Percentiles rank a stretch among this genome's conserved stretches.
These are phyloP conservation scores for Physcia stellaris DNA, from an alignment of 495 filamentous ascomycete genomes.

Conservation along the genomic window DNA sequence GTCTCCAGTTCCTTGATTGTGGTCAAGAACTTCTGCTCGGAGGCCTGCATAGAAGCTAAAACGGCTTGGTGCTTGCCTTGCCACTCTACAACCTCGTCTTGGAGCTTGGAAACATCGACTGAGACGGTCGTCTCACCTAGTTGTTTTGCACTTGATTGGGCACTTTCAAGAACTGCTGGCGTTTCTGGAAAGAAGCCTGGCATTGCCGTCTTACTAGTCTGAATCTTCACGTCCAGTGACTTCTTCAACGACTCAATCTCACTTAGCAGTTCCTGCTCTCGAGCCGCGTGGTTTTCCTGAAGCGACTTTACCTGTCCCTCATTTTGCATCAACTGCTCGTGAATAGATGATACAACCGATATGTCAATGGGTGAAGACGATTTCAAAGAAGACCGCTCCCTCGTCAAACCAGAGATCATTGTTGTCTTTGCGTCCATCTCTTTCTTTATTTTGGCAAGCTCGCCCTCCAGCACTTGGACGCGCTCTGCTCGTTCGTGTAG, in stretches of 20 bases:
- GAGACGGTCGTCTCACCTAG: conserved; percentile 33
- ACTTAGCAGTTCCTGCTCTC: conserved; percentile 58
- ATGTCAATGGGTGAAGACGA: conserved; percentile 77
- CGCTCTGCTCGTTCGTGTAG: conserved; percentile 75
- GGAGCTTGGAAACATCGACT: conserved; percentile 54
- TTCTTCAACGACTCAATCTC: conserved; percentile 56
- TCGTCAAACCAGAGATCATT: conserved; percentile 85
- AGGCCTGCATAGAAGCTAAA: conserved; percentile 55
- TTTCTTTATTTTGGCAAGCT: conserved; percentile 69
- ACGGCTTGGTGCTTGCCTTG: conserved; percentile 59
- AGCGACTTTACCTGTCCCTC: conserved; percentile 66
- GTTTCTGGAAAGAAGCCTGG: conserved; percentile 20
- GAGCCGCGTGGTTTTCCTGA: conserved; percentile 52
- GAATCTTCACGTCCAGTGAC: conserved; percentile 24
- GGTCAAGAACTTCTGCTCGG: conserved; percentile 56
- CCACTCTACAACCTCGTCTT: conserved; percentile 62
- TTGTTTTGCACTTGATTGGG: conserved; percentile 18
- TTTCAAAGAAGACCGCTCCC: conserved; percentile 81
- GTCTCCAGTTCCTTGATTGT: conserved; percentile 61
- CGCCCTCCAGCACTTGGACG: conserved; percentile 76
- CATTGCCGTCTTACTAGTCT: conserved; percentile 26
- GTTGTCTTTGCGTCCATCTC: conserved; percentile 94
- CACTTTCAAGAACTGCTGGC: conserved; percentile 15
- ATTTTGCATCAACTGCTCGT: conserved; percentile 73
- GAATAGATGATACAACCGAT: conserved; percentile 74